A percentile compares a stretch with the other conserved stretches of the same genome.
Conservation (phyloP, 805 yeast genomes). For the Wickerhamiella sorbophila region DNA sequence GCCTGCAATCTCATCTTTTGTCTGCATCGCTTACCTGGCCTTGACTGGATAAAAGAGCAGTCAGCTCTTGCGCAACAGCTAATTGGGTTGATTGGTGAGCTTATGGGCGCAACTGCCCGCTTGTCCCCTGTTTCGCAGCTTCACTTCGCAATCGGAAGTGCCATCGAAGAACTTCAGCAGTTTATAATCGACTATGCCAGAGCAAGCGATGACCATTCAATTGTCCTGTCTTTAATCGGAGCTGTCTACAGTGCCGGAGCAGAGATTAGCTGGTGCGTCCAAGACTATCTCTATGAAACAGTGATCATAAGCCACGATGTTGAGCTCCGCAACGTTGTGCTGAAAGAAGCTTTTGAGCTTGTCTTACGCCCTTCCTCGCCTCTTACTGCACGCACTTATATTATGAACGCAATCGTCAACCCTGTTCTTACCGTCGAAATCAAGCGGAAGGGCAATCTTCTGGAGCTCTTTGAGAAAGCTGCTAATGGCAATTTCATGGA, state of each 20-base stretch:
- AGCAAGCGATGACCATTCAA: constrained; percentile 24
- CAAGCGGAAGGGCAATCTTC: constrained; percentile 33
- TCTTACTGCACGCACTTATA: neutral
- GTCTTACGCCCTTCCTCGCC: neutral
- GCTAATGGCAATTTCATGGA: constrained; percentile 44
- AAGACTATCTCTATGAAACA: constrained; percentile 44
- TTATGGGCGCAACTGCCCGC: constrained; percentile 31
- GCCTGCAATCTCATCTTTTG: constrained; percentile 53
- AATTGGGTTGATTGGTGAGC: constrained; percentile 26
- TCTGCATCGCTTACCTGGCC: constrained; percentile 3
- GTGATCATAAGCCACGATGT: constrained; percentile 35
- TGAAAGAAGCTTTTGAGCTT: constrained; percentile 38
- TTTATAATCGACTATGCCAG: constrained; percentile 31
- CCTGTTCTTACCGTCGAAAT: constrained; percentile 53
- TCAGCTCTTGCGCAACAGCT: constrained; percentile 6
- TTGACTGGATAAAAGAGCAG: constrained; percentile 5
- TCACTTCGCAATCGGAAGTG: constrained; percentile 59
- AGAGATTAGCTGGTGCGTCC: constrained; percentile 34
- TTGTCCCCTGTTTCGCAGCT: constrained; percentile 40
- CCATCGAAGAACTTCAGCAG: constrained; percentile 46
- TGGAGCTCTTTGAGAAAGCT: constrained; percentile 30
- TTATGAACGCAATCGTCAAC: constrained; percentile 33
- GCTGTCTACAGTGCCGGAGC: constrained; percentile 31
- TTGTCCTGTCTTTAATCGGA: constrained; percentile 31
- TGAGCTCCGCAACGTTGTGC: constrained; percentile 34